These are phyloP conservation scores for Coccomyxa sp. DNA, from an alignment of 139 green algal species.

Conservation along the genomic window DNA sequence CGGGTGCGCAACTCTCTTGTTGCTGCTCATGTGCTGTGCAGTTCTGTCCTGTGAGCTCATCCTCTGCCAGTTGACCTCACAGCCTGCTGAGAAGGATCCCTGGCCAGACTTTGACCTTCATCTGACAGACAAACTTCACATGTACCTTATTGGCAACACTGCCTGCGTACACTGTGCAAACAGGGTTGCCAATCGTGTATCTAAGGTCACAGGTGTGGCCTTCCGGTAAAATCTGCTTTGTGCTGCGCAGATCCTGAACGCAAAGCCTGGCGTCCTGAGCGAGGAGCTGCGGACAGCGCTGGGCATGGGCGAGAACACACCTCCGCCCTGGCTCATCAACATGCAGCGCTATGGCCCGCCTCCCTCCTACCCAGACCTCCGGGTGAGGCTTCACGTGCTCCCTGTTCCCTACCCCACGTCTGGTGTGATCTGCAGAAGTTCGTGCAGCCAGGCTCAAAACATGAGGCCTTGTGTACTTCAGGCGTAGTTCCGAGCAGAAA, in stretches of 20 bases:
- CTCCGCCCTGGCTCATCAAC: constrained; percentile 96
- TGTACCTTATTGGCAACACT: too few species aligned
- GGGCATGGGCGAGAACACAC: constrained; percentile 75
- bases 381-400: not conserved
- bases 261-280: constrained; percentile 60
- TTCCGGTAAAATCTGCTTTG: not conserved
- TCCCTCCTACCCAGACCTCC: constrained; percentile 88
- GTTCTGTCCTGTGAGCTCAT: too few species aligned
- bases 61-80: too few species aligned
- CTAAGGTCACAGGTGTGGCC: not conserved
- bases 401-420: not conserved
- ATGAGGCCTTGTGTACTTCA: too few species aligned
- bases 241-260: constrained; percentile 32
- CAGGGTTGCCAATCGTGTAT: too few species aligned
- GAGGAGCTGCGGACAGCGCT: constrained; percentile 75
- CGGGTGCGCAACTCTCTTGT: constrained; percentile 14
- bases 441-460: not conserved
- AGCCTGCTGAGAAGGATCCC: too few species aligned
- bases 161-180: too few species aligned
- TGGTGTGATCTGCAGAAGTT: not conserved
- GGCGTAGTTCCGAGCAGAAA: too few species aligned
- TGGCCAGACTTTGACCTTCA: too few species aligned
- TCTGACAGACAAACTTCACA: too few species aligned
- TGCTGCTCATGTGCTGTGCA: too few species aligned
- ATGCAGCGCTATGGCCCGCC: constrained; percentile 98